Conservation (phyloP, 2,329 filamentous ascomycete species). For the Hyphodiscus sp. region DNA sequence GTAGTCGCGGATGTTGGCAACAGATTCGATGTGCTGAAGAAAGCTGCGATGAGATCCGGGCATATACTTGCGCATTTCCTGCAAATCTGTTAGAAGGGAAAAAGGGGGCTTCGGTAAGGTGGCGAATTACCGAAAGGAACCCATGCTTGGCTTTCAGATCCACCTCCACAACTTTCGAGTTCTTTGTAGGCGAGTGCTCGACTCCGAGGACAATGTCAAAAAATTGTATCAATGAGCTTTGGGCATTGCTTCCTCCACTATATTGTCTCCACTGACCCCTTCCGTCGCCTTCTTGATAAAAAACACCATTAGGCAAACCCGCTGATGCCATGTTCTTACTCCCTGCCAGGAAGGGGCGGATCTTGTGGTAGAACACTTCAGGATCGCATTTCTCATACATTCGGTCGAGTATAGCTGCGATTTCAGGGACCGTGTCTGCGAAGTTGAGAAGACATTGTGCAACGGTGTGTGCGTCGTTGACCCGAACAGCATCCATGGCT, state of each 20-base stretch:
- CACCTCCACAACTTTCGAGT: conserved; percentile 18
- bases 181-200: conserved; percentile 53
- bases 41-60: conserved; percentile 77
- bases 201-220: conserved; percentile 83
- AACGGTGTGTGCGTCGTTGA: conserved; percentile 54
- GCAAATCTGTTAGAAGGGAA: background rate
- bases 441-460: conserved; percentile 58
- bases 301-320: conserved; percentile 74
- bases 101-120: background rate
- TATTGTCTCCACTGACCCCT: conserved; percentile 65
- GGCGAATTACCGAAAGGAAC: conserved; percentile 18
- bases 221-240: conserved; percentile 88
- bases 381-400: conserved; percentile 92
- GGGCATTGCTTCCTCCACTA: conserved; percentile 88
- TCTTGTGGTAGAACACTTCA: conserved; percentile 80
- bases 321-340: conserved; percentile 88
- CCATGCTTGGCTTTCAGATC: conserved; percentile 14
- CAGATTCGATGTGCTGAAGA: conserved; percentile 59
- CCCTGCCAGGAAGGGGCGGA: conserved; percentile 82
- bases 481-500: conserved; percentile 64
- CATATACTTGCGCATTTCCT: conserved; percentile 84
- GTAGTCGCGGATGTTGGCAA: conserved; percentile 69
- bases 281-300: conserved; percentile 71
- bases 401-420: conserved; percentile 62
- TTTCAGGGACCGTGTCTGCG: conserved; percentile 58